These are phyloP conservation scores for Epichloe gansuensis DNA, from an alignment of 2,329 filamentous ascomycete genomes.

Conservation along the genomic window DNA sequence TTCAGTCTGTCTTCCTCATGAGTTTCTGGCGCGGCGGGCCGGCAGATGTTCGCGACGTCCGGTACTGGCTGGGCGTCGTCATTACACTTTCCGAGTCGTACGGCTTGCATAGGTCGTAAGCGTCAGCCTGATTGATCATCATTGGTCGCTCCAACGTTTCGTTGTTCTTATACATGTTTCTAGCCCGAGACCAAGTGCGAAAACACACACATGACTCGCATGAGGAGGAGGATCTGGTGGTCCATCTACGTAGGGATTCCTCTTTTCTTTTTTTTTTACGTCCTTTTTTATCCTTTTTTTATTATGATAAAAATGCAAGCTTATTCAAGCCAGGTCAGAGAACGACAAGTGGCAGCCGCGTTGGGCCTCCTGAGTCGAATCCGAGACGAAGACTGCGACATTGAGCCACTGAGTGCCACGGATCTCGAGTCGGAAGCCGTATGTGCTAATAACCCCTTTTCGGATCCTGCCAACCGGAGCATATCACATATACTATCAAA, in stretches of 20 bases:
- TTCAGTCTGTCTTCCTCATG: conserved; percentile 41
- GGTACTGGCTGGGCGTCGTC: conserved; percentile 38
- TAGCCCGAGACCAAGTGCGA: conserved; percentile 17
- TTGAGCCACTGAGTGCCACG: conserved; percentile 19
- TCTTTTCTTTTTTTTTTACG: not conserved
- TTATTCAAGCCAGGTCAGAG: conserved; percentile 17
- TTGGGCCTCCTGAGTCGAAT: conserved; percentile 25
- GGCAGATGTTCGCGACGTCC: conserved; percentile 32
- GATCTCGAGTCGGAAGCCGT: conserved; percentile 21
- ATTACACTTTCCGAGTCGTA: conserved; percentile 39
- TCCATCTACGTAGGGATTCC: conserved; percentile 32
- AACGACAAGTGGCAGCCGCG: conserved; percentile 25
- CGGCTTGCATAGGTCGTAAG: conserved; percentile 29
- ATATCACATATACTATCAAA: conserved; percentile 24
- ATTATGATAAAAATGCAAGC: not conserved
- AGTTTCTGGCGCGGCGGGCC: conserved; percentile 43
- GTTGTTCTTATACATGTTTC: not conserved
- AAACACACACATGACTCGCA: conserved; percentile 15
- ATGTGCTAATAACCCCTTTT: conserved; percentile 13
- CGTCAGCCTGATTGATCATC: not conserved
- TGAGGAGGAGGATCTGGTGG: conserved; percentile 41
- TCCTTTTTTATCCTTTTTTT: no score
- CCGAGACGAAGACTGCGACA: conserved; percentile 27
- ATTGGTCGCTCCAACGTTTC: no score
- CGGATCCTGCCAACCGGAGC: conserved; percentile 20